Evolutionary conservation across 2,329 filamentous ascomycete genomes (phyloP), one percentile per base, ranked within the genome.

Genomic region (Botrytis fragariae): DNA sequence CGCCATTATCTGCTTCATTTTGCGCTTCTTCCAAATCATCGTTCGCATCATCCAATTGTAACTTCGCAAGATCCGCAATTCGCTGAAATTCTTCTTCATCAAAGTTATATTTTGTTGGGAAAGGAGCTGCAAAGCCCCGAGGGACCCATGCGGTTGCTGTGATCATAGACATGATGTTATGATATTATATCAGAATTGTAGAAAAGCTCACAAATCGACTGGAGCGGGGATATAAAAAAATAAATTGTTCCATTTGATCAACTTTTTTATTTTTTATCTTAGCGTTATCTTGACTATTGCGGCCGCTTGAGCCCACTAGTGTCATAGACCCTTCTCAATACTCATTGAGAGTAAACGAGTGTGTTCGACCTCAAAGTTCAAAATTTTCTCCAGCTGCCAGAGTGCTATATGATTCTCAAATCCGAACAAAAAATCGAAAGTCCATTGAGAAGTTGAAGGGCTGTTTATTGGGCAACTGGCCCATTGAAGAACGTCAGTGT

Each of bases 11-110:
- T 70, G 75, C 80, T 74, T 44, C 79, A 77, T 79, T 80, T 72
- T 82, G 82, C 51, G 81, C 82, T 78, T 92, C 90, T 77, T 92
- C 89, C 75, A 97, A 84, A 80, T 96, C 95, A 42, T 95, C 93
- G 80, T 95, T 92, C 39, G 96, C 96, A 83, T 98, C 96, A 80
- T 98, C 93, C 48, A 93, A 85, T 82, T 93, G 90, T 75, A 88
- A 82, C 75, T 86, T 85, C 59, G 88, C 87, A 73, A 90, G 84
- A 79, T 87, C 85, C 44, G 87, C 87, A 81, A 90, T 89, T 73
- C 88, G 84, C 75, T 84, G 82, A 77, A 89, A 87, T 79, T 90
- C 88, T 73, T 85, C 85, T 79, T 90, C 88, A 75, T 89, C 86
- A 73, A 89, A 85, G 72, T 86, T 85, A 78, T 88, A 88, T 80